Evolutionary conservation across 176 grass and related monocot genomes (phyloP).

Genomic region (Tuctoria greenei): DNA sequence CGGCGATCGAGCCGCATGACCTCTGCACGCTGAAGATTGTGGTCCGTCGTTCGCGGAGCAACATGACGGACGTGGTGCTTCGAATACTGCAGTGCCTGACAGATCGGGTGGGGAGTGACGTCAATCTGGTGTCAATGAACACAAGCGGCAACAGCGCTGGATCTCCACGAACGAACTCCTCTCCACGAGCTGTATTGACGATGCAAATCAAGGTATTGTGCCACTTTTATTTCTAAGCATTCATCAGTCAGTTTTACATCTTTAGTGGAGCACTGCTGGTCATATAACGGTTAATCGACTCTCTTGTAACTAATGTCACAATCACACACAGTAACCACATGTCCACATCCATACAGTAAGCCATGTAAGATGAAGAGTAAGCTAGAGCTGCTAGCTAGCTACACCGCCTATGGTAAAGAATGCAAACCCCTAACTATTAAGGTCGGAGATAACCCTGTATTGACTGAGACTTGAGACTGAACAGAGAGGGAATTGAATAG

Average conservation of each 20-base stretch:
- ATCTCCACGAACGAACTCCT: background rate
- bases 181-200: constrained; percentile 20
- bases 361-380: background rate
- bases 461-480: background rate
- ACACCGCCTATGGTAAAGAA: too few species aligned
- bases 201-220: constrained; percentile 53
- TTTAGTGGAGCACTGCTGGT: background rate
- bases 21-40: constrained; percentile 47
- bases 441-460: background rate
- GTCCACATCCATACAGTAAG: too few species aligned
- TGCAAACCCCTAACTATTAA: background rate
- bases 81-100: constrained; percentile 55
- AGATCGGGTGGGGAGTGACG: constrained; percentile 31
- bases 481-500: background rate
- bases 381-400: background rate
- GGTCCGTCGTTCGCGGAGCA: constrained; percentile 29
- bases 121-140: constrained; percentile 52
- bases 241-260: background rate
- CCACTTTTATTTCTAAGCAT: background rate
- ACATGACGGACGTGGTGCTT: constrained; percentile 49
- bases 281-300: too few species aligned
- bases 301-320: too few species aligned
- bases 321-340: too few species aligned
- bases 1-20: background rate
- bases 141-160: constrained; percentile 5